Base-by-base conservation (phyloP, 2,329 filamentous ascomycete species). In the Colletotrichum acutatum region DNA sequence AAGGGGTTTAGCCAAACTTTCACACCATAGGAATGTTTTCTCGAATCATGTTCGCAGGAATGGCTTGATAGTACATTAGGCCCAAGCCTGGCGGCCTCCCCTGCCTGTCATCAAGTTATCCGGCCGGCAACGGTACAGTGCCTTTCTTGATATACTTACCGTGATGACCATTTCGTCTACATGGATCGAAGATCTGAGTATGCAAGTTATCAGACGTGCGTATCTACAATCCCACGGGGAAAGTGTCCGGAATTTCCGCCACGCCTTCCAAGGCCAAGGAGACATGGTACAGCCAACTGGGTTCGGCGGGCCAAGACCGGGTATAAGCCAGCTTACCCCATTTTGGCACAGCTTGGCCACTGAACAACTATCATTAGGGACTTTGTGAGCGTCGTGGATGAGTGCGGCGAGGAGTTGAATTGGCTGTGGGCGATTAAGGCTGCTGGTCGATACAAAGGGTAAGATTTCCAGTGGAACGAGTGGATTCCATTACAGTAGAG, bases 181-280 rank as follows among this genome's bases (percentile, higher is more conserved):
- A 22, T 57, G n/a, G 28, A 59, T 46, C 30, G 30, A 24, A 57
- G 54, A 59, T 60, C 61, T 57, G 34, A 54, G 53, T 46, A 66
- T 66, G 61, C 54, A 49, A 54, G 61, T 60, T 60, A 37, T 65
- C 52, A 66, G 28, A 65, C 67, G 34, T 42, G 53, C 61, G 54
- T 34, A 60, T 42, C 54, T 46, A 8, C 32, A 54, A 60, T 60
- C 30, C 62, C 30, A 26, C 68, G 60, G 30, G 54, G 42, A 24
- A 46, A 9, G 11, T 24, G 42, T 60, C 54, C 68, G 54, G 57
- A 57, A 42, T 30, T 54, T 37, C 42, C 46, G 54, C 46, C 54
- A 46, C 52, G 67, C 53, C 52, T 59, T 34, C 19, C 30, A 56
- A 56, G 42, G 26, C 24, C 16, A 19, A 53, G 28, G 4, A 14